Evolutionary conservation across 768 basidiomycete genomes (phyloP).

Genomic region (Russula dissimulans): DNA sequence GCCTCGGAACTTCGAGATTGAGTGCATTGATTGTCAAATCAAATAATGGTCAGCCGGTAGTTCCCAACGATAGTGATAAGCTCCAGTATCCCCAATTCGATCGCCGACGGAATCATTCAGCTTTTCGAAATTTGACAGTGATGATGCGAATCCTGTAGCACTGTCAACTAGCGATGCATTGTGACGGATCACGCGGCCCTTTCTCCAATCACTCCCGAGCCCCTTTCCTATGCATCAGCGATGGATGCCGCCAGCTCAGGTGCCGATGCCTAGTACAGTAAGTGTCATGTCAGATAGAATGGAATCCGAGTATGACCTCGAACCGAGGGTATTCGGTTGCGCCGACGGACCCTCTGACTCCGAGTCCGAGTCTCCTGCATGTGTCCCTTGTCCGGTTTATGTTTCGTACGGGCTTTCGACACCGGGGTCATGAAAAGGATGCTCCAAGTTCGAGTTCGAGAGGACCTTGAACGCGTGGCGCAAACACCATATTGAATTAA

Average conservation of each 20-base stretch:
- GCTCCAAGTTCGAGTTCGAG: neutral
- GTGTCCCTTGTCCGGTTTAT: neutral
- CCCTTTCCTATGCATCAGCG: neutral
- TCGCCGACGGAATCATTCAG: neutral
- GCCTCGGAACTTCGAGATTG: too few relatives aligned
- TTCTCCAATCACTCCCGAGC: neutral
- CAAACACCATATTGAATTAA: neutral
- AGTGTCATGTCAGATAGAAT: constrained; percentile 4
- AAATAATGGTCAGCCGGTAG: too few relatives aligned
- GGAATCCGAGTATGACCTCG: constrained; percentile 2
- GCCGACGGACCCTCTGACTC: neutral
- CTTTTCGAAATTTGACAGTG: too few relatives aligned
- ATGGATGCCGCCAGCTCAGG: constrained; percentile 1
- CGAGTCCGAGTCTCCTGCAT: neutral
- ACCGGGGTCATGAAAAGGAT: neutral
- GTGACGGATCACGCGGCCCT: neutral
- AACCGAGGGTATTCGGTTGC: constrained; percentile 14
- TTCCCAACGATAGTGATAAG: neutral
- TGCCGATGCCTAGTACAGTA: constrained; percentile 1
- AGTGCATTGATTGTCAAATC: too few relatives aligned
- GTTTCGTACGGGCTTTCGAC: constrained; percentile 6
- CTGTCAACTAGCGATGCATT: neutral
- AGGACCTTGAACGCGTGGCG: neutral
- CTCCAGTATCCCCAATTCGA: neutral
- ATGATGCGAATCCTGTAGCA: neutral